Evolutionary conservation across 805 yeast genomes (phyloP).

Genomic region (Dipodascus albidus): DNA sequence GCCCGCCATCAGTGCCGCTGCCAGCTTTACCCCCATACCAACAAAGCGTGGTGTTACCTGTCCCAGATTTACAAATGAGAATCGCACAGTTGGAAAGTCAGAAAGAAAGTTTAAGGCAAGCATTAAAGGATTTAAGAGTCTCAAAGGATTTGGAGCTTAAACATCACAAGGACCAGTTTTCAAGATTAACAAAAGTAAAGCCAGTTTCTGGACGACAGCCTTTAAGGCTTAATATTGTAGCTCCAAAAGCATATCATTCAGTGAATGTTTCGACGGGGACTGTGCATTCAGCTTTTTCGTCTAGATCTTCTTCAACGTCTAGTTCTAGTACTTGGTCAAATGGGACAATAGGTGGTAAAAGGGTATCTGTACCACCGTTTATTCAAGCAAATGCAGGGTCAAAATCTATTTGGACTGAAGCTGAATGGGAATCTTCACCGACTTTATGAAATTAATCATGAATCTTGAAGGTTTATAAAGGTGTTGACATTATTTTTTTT

Average conservation of each 20-base stretch:
- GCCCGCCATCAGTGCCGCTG: slow-evolving; percentile 1
- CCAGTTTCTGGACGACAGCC: not conserved
- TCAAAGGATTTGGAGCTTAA: slow-evolving; percentile 15
- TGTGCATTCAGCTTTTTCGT: not conserved
- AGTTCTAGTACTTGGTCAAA: not conserved
- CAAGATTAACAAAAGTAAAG: not conserved
- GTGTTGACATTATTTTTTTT: not conserved
- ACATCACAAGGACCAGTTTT: not conserved
- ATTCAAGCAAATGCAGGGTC: not conserved
- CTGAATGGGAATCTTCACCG: not conserved
- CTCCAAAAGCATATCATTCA: not conserved
- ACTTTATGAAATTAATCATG: not conserved
- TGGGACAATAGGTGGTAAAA: not conserved
- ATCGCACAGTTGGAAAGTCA: slow-evolving; percentile 14
- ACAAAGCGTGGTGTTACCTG: not conserved
- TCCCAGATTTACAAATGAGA: slow-evolving; percentile 5
- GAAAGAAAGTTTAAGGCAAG: slow-evolving; percentile 14
- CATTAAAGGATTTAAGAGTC: slow-evolving; percentile 12
- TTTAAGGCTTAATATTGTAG: not conserved
- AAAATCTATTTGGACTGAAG: not conserved
- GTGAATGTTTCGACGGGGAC: not conserved
- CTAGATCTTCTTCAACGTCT: not conserved
- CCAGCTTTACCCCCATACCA: not conserved
- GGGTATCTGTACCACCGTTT: not conserved
- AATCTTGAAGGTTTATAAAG: not conserved